A percentile compares a stretch with the other conserved stretches of the same genome.
Evolutionary conservation across 2,329 filamentous ascomycete species (phyloP).

Genomic region (Didymella keratinophila): DNA sequence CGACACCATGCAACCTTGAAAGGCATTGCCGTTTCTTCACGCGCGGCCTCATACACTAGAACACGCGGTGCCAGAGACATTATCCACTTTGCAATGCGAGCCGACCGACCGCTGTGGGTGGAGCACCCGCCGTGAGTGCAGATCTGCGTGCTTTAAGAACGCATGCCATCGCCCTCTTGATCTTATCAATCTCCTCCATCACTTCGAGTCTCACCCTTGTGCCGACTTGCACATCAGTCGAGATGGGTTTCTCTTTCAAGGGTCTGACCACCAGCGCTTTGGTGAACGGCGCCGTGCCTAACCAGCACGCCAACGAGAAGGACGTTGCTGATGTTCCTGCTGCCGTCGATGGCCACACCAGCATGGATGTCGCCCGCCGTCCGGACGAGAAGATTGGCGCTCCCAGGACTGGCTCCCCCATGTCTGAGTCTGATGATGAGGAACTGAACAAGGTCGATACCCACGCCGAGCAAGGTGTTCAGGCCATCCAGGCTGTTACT

Average conservation of each 20-base stretch:
- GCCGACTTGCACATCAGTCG: slow-evolving; percentile 14
- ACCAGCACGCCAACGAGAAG: slow-evolving; percentile 29
- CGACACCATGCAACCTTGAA: slow-evolving; percentile 17
- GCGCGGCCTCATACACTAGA: slow-evolving; percentile 25
- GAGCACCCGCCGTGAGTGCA: slow-evolving; percentile 21
- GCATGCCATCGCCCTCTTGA: slow-evolving; percentile 22
- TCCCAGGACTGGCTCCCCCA: slow-evolving; percentile 24
- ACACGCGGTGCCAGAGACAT: slow-evolving; percentile 18
- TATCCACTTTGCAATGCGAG: slow-evolving; percentile 24
- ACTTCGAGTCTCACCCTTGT: slow-evolving; percentile 7
- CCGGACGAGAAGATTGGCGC: slow-evolving; percentile 42
- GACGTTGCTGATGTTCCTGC: slow-evolving; percentile 41
- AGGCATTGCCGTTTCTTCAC: slow-evolving; percentile 20
- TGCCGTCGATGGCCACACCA: slow-evolving; percentile 39
- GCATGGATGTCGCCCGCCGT: slow-evolving; percentile 30
- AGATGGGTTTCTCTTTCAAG: slow-evolving; percentile 46
- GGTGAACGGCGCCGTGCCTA: slow-evolving; percentile 27
- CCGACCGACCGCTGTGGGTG: slow-evolving; percentile 21
- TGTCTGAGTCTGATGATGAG: slow-evolving; percentile 34
- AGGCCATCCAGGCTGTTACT: slow-evolving; percentile 40
- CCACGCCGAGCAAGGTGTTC: slow-evolving; percentile 40
- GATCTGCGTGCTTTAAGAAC: slow-evolving; percentile 33
- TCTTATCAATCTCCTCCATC: slow-evolving; percentile 40
- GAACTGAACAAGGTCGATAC: slow-evolving; percentile 45
- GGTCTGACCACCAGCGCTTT: slow-evolving; percentile 40